phyloP scores from a whole-genome alignment of 2,329 filamentous ascomycete genomes.

The Mycosphaerella arachidis region DNA sequence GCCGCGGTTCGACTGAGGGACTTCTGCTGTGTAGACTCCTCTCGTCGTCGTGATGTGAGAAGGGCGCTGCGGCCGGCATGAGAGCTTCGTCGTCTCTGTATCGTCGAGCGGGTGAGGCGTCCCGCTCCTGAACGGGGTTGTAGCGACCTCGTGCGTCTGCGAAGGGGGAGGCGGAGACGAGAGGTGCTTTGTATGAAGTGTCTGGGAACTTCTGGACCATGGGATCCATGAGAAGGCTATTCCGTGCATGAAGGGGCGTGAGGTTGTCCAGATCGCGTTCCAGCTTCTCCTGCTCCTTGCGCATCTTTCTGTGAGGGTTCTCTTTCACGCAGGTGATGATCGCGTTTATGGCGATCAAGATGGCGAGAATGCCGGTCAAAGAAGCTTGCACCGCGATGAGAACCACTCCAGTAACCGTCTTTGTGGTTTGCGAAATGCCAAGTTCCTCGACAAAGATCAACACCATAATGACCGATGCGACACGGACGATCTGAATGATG shows the following conservation, averaged over 20 bases:
- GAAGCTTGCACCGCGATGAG: slow-evolving; percentile 87
- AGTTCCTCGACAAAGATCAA: slow-evolving; percentile 92
- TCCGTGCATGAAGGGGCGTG: slow-evolving; percentile 80
- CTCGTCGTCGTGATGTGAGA: slow-evolving; percentile 6
- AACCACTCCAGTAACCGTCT: slow-evolving; percentile 89
- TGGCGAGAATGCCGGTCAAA: slow-evolving; percentile 75
- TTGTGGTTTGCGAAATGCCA: slow-evolving; percentile 81
- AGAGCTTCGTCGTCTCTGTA: slow-evolving; percentile 26
- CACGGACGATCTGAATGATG: slow-evolving; percentile 79
- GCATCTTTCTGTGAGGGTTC: slow-evolving; percentile 86
- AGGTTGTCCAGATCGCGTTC: slow-evolving; percentile 74
- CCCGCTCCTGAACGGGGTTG: slow-evolving; percentile 27
- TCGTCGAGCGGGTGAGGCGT: slow-evolving; percentile 15
- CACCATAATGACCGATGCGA: slow-evolving; percentile 83
- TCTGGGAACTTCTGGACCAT: slow-evolving; percentile 29
- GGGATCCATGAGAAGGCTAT: slow-evolving; percentile 73
- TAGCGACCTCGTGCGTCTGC: slow-evolving; percentile 31
- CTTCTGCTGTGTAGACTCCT: not conserved
- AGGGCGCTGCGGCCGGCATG: slow-evolving; percentile 28
- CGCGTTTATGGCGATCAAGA: slow-evolving; percentile 85
- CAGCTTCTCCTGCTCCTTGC: slow-evolving; percentile 69
- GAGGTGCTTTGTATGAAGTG: slow-evolving; percentile 28
- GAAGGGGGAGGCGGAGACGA: slow-evolving; percentile 29
- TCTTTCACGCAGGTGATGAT: slow-evolving; percentile 76
- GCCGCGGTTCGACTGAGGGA: slow-evolving; percentile 8